Base-by-base conservation (phyloP, 2,329 filamentous ascomycete genomes). In the Colletotrichum limetticola region DNA sequence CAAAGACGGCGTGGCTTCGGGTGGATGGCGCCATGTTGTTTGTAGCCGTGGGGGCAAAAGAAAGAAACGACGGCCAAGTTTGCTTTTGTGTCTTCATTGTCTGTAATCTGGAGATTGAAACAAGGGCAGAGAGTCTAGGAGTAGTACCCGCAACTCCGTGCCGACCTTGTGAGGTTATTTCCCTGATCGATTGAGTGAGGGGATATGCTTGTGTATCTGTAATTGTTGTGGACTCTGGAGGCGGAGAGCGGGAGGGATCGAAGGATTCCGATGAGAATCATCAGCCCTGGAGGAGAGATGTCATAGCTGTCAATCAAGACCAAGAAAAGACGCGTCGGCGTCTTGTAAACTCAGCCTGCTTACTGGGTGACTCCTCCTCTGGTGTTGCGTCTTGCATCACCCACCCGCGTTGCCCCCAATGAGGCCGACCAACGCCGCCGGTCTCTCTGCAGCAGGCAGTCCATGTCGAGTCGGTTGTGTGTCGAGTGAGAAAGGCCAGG, bases 1-100 rank as follows among this genome's bases (percentile, higher is more conserved):
- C 60, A 65, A 52, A 35, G 56, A 66, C 60, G 55, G 71, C 22
- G 49, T 71, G 61, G 66, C 71, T 71, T 61, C 66, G 55, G 66
- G 66, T 49, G 28, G 63, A 61, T 61, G 68, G 68, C 68, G 63
- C 56, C 46, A 66, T 58, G 62, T 28, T 57, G 46, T 37, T 42
- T 42, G 66, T 63, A 14, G 60, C 24, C 35, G 58, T 70, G 55
- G 66, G 60, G 66, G 70, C 52, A 32, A 60, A 62, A 37, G 24
- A 65, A 53, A 49, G 56, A 46, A 65, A 30, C 52, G 28, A 42
- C 58, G 37, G 55, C 37, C 52, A 19, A 58, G n/a, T 65, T 56
- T 52, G 22, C 26, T 57, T 28, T 59, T n/a, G n/a, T 22, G 7
- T 59, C 32, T 59, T 59, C 53, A 58, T 58, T 66, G 55, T 66